Evolutionary conservation across 2,329 filamentous ascomycete species (phyloP).

Genomic region (Monosporascus cannonballus): DNA sequence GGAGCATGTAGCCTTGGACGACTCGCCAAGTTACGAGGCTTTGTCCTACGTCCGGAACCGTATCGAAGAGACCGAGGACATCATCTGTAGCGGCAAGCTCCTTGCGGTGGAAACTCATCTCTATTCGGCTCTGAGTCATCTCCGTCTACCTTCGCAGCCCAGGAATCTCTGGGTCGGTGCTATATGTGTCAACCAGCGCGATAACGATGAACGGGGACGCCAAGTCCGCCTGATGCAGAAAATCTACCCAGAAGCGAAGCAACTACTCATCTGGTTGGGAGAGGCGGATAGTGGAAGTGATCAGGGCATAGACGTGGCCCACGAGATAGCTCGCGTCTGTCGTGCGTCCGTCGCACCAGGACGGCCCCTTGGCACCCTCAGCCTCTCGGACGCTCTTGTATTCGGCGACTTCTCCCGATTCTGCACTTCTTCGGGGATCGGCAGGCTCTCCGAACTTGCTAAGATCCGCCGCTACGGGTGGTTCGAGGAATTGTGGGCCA

Average conservation of each 20-base stretch:
- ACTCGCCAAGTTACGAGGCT: slow-evolving; percentile 3
- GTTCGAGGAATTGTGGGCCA: background rate
- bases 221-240: background rate
- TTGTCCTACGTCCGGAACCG: background rate
- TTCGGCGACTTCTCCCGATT: slow-evolving; percentile 8
- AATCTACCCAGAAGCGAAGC: background rate
- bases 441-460: slow-evolving; percentile 9
- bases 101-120: background rate
- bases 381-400: slow-evolving; percentile 4
- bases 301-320: slow-evolving; percentile 7
- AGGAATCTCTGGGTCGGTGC: background rate
- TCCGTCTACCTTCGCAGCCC: background rate
- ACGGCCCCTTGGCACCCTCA: slow-evolving; percentile 4
- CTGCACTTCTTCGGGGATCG: slow-evolving; percentile 5
- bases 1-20: slow-evolving; percentile 7
- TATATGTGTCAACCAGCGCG: background rate
- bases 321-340: slow-evolving; percentile 7
- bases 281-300: slow-evolving; percentile 1
- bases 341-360: slow-evolving; percentile 3
- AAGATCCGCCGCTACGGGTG: slow-evolving; percentile 7
- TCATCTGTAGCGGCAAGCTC: background rate
- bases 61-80: background rate
- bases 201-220: background rate
- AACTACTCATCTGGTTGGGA: background rate
- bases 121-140: background rate